phyloP scores from a whole-genome alignment of 164 flowering plant genomes.

The Houttuynia cordata region DNA sequence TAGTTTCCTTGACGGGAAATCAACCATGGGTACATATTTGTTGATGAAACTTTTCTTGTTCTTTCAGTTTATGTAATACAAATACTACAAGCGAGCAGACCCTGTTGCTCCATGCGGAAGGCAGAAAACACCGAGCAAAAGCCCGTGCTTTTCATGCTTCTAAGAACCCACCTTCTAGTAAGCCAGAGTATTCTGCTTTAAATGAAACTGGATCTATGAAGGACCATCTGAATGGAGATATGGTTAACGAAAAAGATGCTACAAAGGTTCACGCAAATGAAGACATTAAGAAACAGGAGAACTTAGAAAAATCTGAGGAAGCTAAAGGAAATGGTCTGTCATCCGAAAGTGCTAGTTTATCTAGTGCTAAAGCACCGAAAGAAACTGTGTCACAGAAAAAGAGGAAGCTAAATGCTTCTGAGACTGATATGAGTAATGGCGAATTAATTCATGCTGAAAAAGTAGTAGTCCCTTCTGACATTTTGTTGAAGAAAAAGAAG shows the following conservation, averaged over 20 bases:
- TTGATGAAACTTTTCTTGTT: not conserved
- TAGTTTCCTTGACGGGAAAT: too few relatives aligned
- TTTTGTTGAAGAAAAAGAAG: conserved; percentile 20
- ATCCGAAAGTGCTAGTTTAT: conserved; percentile 7
- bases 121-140: conserved; percentile 85
- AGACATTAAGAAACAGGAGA: conserved; percentile 3
- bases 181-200: conserved; percentile 25
- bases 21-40: too few relatives aligned
- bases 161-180: conserved; percentile 34
- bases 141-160: conserved; percentile 76
- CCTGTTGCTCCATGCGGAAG: conserved; percentile 83
- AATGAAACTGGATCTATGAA: conserved; percentile 14
- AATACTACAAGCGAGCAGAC: conserved; percentile 76
- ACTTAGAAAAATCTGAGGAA: conserved; percentile 5
- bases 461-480: conserved; percentile 11
- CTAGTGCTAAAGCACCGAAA: conserved; percentile 21
- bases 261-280: conserved; percentile 12
- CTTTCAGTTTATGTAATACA: conserved; percentile 76
- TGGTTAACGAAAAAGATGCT: not conserved
- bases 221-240: conserved; percentile 7
- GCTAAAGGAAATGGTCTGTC: conserved; percentile 15
- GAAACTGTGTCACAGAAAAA: conserved; percentile 33
- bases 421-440: conserved; percentile 26
- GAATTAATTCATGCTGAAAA: conserved; percentile 36
- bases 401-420: conserved; percentile 38